Percentiles rank a stretch among this genome's conserved stretches.
phyloP scores from a whole-genome alignment of 805 yeast genomes.

The Kregervanrija fluxuum region DNA sequence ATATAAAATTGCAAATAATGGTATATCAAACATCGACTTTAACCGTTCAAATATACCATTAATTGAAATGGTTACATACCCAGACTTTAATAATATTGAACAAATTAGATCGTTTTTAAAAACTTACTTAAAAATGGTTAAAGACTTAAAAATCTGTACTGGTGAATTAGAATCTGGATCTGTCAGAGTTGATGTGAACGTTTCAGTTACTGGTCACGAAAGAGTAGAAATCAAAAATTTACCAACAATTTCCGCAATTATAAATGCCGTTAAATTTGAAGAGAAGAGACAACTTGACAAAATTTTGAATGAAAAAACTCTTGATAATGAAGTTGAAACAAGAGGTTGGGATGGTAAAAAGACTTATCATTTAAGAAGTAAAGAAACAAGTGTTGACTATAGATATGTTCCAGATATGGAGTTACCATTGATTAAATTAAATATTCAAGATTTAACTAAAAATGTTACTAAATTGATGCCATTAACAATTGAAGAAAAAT shows the following conservation, averaged over 20 bases:
- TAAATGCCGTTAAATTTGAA: slow-evolving; percentile 68
- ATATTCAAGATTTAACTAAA: slow-evolving; percentile 33
- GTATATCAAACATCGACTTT: slow-evolving; percentile 53
- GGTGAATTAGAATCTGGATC: slow-evolving; percentile 95
- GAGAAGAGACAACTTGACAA: slow-evolving; percentile 57
- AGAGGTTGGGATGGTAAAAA: slow-evolving; percentile 84
- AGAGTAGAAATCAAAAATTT: slow-evolving; percentile 88
- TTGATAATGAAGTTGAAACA: slow-evolving; percentile 45
- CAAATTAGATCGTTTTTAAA: slow-evolving; percentile 75
- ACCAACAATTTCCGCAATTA: slow-evolving; percentile 75
- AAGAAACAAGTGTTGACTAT: slow-evolving; percentile 81
- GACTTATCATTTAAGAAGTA: slow-evolving; percentile 63
- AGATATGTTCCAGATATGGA: slow-evolving; percentile 95
- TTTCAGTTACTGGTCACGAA: slow-evolving; percentile 65
- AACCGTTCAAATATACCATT: slow-evolving; percentile 83
- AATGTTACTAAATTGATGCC: slow-evolving; percentile 40
- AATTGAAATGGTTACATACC: slow-evolving; percentile 86
- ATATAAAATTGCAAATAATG: slow-evolving; percentile 34
- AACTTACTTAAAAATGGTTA: slow-evolving; percentile 67
- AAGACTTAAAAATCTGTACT: slow-evolving; percentile 65
- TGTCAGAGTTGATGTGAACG: slow-evolving; percentile 88
- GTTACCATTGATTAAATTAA: slow-evolving; percentile 51
- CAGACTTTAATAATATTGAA: slow-evolving; percentile 63
- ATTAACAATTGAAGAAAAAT: slow-evolving; percentile 51
- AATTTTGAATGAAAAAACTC: slow-evolving; percentile 29